Evolutionary conservation across 306 rosid species (phyloP).

Genomic region (Vigna hirtella): DNA sequence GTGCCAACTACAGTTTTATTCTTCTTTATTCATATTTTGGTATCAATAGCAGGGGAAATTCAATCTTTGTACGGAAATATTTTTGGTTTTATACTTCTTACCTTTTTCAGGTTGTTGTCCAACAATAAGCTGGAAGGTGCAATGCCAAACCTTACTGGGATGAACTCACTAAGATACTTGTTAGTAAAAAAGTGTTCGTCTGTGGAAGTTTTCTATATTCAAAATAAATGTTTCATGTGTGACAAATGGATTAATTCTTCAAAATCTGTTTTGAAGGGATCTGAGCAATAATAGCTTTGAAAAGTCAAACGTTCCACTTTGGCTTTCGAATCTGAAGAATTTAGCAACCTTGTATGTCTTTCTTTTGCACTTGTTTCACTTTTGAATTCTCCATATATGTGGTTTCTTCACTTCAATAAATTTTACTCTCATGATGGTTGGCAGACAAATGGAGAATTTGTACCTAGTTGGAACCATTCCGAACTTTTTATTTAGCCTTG

Average conservation of each 20-base stretch:
- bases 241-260: slow-evolving; percentile 10
- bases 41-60: not conserved
- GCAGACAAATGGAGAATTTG: slow-evolving; percentile 56
- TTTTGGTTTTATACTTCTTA: not conserved
- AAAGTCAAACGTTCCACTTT: slow-evolving; percentile 46
- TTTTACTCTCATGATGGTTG: not conserved
- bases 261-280: slow-evolving; percentile 50
- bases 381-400: not conserved
- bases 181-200: slow-evolving; percentile 35
- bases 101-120: slow-evolving; percentile 52
- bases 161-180: slow-evolving; percentile 51
- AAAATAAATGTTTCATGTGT: slow-evolving; percentile 9
- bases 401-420: not conserved
- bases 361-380: slow-evolving; percentile 12
- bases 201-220: not conserved
- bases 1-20: not conserved
- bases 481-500: slow-evolving; percentile 46
- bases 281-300: slow-evolving; percentile 62
- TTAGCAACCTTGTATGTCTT: slow-evolving; percentile 45
- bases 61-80: not conserved
- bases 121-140: slow-evolving; percentile 56
- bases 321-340: slow-evolving; percentile 19
- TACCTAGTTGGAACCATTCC: slow-evolving; percentile 52
- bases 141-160: slow-evolving; percentile 51
- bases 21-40: not conserved